Base-by-base conservation (phyloP, 352 stramenopile genomes). In the Pythium volutum region DNA sequence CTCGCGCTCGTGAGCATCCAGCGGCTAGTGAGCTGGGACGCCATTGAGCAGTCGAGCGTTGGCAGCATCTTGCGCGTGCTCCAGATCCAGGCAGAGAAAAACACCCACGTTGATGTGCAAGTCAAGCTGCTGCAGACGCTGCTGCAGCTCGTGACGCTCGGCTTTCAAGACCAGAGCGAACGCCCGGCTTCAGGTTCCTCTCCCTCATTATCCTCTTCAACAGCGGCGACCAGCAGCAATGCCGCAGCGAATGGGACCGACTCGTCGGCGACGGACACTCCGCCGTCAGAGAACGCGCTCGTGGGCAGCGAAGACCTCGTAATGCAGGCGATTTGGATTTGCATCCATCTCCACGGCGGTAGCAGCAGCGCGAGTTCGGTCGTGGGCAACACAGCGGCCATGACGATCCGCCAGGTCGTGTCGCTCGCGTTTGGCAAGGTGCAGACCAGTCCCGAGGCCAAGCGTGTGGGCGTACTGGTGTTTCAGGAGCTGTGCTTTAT, bases 1-100 rank as follows among this genome's bases (percentile, higher is more conserved):
- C 87, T 98, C 62, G 93, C 93, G 47, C 82, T 99, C 62, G 82
- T 93, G 29, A 97, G 91, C 50, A 98, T 99, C 66, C 93, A 98
- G 73, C 84, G 87, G 12, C 80, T 98, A 34, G 85, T 99, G 55
- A 89, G 91, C 65, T 97, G 92, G 76, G 92, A 99, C 80, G 96
- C 95, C 34, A 97, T 99, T 50, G 88, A 93, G 64, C 85, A 91
- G 25, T 89, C 91, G 12, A 98, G 98, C 75, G 89, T 97, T 36
- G 87, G 91, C 42, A 96, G 97, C 63, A 97, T 99, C 70, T 70
- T 98, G 57, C 91, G 95, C 52, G 95, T 98, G 41, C 81, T 98
- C 59, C 87, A 96, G 66, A 98, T 98, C 72, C 96, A 98, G 77
- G 93, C 94, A 52, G 85, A 95, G 75, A 93, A 93, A 71, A 95